Evolutionary conservation across 1,284 basidiomycete genomes (phyloP).

Genomic region (Irpex lacteus): DNA sequence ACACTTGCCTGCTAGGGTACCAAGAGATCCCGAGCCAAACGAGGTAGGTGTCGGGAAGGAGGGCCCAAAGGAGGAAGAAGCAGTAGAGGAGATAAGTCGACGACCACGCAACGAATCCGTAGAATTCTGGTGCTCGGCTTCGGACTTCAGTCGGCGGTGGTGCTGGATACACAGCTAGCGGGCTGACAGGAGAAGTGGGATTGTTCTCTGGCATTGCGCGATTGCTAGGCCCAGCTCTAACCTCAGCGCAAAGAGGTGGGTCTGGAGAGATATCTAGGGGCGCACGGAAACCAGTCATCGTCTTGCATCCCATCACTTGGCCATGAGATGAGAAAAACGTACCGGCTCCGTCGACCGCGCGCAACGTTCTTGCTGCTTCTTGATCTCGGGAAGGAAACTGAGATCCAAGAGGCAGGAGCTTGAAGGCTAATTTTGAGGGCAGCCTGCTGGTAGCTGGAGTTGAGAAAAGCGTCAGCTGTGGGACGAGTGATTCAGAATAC

Average conservation of each 20-base stretch:
- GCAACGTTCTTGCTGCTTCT: neutral
- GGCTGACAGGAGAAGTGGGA: slow-evolving; percentile 51
- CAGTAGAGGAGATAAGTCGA: slow-evolving; percentile 72
- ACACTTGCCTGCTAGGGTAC: slow-evolving; percentile 81
- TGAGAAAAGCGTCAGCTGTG: neutral
- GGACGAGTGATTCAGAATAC: neutral
- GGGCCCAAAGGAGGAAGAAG: slow-evolving; percentile 68
- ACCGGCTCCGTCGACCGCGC: slow-evolving; percentile 5
- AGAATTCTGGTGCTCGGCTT: slow-evolving; percentile 77
- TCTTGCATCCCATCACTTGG: slow-evolving; percentile 7
- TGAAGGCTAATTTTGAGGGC: slow-evolving; percentile 10
- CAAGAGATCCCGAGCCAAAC: slow-evolving; percentile 67
- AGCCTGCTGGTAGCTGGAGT: neutral
- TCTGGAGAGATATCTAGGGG: neutral
- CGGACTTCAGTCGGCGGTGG: slow-evolving; percentile 40
- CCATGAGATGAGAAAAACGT: slow-evolving; percentile 4
- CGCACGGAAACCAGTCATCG: slow-evolving; percentile 14
- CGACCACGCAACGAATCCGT: slow-evolving; percentile 84
- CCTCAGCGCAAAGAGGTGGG: slow-evolving; percentile 1
- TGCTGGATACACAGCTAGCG: slow-evolving; percentile 51
- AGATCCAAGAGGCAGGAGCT: slow-evolving; percentile 6
- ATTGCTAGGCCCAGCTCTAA: neutral
- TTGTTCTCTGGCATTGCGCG: slow-evolving; percentile 17
- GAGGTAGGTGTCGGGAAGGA: slow-evolving; percentile 53
- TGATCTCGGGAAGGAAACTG: slow-evolving; percentile 1